Conservation (phyloP, 495 filamentous ascomycete genomes). For the Penicillium coffeae region DNA sequence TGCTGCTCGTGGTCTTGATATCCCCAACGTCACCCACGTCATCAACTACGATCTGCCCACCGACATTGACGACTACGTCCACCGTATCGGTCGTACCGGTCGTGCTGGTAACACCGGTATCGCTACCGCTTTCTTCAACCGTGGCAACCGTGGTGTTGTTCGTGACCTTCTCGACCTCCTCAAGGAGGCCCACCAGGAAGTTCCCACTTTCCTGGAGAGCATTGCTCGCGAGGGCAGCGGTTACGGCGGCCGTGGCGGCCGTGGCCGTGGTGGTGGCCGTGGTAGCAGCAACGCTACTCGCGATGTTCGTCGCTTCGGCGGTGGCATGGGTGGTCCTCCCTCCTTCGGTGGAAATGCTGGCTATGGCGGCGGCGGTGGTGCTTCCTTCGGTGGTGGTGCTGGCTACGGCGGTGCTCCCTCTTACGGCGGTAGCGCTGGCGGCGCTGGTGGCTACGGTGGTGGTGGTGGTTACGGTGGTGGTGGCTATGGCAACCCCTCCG, state of each 20-base stretch:
- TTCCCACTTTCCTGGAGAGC: slow-evolving; percentile 89
- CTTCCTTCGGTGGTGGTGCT: slow-evolving; percentile 61
- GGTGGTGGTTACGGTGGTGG: slow-evolving; percentile 62
- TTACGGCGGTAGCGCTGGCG: too few relatives aligned
- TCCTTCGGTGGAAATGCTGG: slow-evolving; percentile 29
- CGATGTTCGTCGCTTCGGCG: slow-evolving; percentile 78
- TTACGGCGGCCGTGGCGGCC: slow-evolving; percentile 67
- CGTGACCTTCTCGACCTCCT: slow-evolving; percentile 91
- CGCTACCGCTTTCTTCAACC: slow-evolving; percentile 99
- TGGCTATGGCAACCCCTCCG: slow-evolving; percentile 80
- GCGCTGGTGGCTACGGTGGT: slow-evolving; percentile 45
- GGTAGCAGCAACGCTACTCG: slow-evolving; percentile 62
- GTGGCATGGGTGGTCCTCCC: slow-evolving; percentile 41
- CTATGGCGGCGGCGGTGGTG: slow-evolving; percentile 66
- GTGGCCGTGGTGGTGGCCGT: slow-evolving; percentile 67
- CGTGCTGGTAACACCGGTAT: slow-evolving; percentile 99
- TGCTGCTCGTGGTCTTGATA: slow-evolving; percentile 92
- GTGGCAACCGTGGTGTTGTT: slow-evolving; percentile 95
- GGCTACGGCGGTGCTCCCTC: slow-evolving; percentile 28
- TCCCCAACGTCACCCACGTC: slow-evolving; percentile 97
- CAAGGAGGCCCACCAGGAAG: slow-evolving; percentile 97
- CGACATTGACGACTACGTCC: slow-evolving; percentile 98
- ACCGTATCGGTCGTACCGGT: slow-evolving; percentile 99
- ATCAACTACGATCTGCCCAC: slow-evolving; percentile 99
- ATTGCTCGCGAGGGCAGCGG: slow-evolving; percentile 91